These are phyloP conservation scores for Neonectria neomacrospora DNA, from an alignment of 2,329 filamentous ascomycete genomes.

Conservation along the genomic window DNA sequence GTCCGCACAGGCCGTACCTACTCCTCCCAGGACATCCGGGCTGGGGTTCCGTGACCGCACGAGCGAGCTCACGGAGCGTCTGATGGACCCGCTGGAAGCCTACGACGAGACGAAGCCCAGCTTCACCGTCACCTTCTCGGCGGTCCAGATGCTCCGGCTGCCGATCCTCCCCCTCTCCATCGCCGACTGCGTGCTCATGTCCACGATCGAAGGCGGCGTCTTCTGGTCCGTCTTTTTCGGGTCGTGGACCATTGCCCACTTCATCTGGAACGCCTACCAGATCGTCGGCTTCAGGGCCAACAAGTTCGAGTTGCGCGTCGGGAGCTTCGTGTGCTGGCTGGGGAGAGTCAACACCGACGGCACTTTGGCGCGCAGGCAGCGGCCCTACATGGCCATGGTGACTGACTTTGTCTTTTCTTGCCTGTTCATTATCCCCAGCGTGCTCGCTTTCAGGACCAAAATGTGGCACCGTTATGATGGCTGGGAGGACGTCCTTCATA, in stretches of 20 bases:
- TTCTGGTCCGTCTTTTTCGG: constrained; percentile 26
- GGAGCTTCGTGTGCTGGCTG: constrained; percentile 35
- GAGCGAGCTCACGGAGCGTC: constrained; percentile 31
- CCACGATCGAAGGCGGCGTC: background rate
- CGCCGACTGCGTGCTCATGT: constrained; percentile 29
- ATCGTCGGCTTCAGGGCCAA: constrained; percentile 22
- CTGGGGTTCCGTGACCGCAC: constrained; percentile 19
- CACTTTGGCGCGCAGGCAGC: background rate
- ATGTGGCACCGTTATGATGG: constrained; percentile 11
- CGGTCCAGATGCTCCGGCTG: constrained; percentile 31
- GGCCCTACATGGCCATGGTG: constrained; percentile 29
- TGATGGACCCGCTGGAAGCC: constrained; percentile 32
- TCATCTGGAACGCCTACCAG: constrained; percentile 28
- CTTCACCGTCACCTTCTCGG: constrained; percentile 32
- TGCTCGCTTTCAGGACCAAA: constrained; percentile 20
- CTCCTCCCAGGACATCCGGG: background rate
- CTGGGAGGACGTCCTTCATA: too few relatives aligned
- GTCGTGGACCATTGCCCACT: constrained; percentile 26
- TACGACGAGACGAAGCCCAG: constrained; percentile 22
- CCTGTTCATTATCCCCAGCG: constrained; percentile 34
- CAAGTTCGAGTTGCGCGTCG: constrained; percentile 40
- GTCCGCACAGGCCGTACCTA: background rate
- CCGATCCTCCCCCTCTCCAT: constrained; percentile 30
- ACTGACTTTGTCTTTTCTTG: constrained; percentile 34
- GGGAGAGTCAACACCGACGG: constrained; percentile 20